These are phyloP conservation scores for Russula ochroleuca DNA, from an alignment of 768 basidiomycete genomes.

Conservation along the genomic window DNA sequence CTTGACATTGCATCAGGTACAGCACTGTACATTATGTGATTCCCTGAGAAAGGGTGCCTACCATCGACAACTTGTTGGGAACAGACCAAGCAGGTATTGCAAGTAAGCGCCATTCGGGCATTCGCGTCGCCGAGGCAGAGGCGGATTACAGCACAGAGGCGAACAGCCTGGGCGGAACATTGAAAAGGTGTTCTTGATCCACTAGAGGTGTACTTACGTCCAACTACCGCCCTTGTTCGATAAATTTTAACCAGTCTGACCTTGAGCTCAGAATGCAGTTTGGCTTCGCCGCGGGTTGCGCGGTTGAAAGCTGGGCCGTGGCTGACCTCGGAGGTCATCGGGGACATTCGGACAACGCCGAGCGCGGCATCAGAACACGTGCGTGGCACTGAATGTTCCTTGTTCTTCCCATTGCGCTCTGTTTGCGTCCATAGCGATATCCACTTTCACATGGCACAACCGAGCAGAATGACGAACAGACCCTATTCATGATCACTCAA, in stretches of 20 bases:
- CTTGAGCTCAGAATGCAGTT: neutral
- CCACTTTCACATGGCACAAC: too few species aligned
- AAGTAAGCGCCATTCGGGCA: neutral
- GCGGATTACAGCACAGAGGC: neutral
- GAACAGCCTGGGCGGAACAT: too few species aligned
- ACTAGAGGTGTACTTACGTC: neutral
- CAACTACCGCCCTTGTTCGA: neutral
- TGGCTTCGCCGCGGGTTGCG: neutral
- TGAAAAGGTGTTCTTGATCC: neutral
- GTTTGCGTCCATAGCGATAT: too few species aligned
- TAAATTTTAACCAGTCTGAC: neutral
- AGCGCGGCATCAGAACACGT: neutral
- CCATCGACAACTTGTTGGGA: neutral
- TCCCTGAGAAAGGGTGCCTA: neutral
- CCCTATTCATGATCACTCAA: neutral
- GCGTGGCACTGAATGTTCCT: too few species aligned
- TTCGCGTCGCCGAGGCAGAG: neutral
- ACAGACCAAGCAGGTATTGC: neutral
- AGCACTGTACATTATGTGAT: neutral
- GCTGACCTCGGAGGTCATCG: neutral
- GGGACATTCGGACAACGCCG: neutral
- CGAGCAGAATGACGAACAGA: neutral
- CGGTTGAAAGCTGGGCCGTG: neutral
- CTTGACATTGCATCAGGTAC: too few species aligned
- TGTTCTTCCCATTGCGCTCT: too few species aligned